Evolutionary conservation across 441 rosid genomes (phyloP).

Genomic region (Populus tomentosa): DNA sequence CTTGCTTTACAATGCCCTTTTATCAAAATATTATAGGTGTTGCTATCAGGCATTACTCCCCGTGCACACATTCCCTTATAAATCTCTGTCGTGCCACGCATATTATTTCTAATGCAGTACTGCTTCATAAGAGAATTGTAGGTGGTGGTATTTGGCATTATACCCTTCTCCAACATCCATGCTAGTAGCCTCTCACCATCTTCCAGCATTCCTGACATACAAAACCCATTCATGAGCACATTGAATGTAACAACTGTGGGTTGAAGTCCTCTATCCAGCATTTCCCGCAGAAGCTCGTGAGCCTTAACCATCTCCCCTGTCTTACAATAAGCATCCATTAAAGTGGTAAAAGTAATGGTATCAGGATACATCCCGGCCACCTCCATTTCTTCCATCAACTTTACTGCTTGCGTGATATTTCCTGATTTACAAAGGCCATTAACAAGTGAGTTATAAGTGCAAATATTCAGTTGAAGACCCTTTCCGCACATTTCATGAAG

Average conservation of each 20-base stretch:
- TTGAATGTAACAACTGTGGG: conserved; percentile 83
- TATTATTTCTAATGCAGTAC: conserved; percentile 49
- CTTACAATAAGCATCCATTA: conserved; percentile 83
- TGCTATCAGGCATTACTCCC: conserved; percentile 68
- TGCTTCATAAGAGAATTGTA: conserved; percentile 83
- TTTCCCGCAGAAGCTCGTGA: conserved; percentile 57
- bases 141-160: conserved; percentile 65
- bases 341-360: conserved; percentile 66
- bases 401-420: conserved; percentile 50
- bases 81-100: conserved; percentile 45
- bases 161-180: conserved; percentile 83
- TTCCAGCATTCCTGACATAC: conserved; percentile 68
- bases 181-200: conserved; percentile 69
- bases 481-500: conserved; percentile 70
- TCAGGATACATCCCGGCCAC: conserved; percentile 57
- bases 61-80: conserved; percentile 53
- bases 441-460: conserved; percentile 66
- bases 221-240: conserved; percentile 86
- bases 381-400: conserved; percentile 73
- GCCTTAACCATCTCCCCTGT: conserved; percentile 63
- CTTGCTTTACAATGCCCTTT: conserved; percentile 90
- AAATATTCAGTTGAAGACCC: conserved; percentile 72
- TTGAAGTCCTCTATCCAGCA: conserved; percentile 65
- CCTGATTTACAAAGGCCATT: conserved; percentile 88
- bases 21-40: conserved; percentile 72